Evolutionary conservation across 306 rosid species (phyloP), one percentile per base, ranked within the genome.

Genomic region (Sechiopsis laciniata): DNA sequence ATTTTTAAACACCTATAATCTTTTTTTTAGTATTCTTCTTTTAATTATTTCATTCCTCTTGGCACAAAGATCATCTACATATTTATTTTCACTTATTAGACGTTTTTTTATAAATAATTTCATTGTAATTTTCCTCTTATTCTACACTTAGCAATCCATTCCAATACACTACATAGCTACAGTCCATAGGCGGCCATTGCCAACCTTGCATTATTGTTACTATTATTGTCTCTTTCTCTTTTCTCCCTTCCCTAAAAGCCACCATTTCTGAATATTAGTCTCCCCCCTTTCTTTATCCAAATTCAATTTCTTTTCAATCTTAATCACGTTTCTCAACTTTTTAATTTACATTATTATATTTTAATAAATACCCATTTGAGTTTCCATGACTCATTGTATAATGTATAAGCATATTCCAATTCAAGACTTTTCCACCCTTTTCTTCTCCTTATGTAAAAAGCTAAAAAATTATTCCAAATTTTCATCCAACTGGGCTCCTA

Each of bases 171-270:
- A 17, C 32, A 42, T 63, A 19, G 14, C 53, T 65, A 65, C 53
- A 42, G 72, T 42, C 72, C 72, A 65, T 12, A 10, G 72, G 72
- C 55, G 72, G 72, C 72, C 55, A 11, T 37, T 40, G 13, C 20
- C 20, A 54, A 56, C 24, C 14, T 6, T 56, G 29, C 61, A 57
- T 57, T 57, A 32, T 40, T 40, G 46, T 6, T 40, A 40, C 46
- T 7, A 57, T 56, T 8, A 3, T n/a, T 55, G 13, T 55, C 61
- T 42, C 12, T 42, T 42, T 42, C 48, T 9, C 35, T 57, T 11
- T 11, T 11, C 63, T 6, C 64, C 22, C 64, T 22, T 22, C 20
- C 63, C 45, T 14, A 8, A 14, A 37, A 42, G 71, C 71, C 71
- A 35, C 52, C 71, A 37, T 7, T 40, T 64, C 51, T 64, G 71